phyloP scores from a whole-genome alignment of 129 eudicot genomes.

The Smallanthus sonchifolius region DNA sequence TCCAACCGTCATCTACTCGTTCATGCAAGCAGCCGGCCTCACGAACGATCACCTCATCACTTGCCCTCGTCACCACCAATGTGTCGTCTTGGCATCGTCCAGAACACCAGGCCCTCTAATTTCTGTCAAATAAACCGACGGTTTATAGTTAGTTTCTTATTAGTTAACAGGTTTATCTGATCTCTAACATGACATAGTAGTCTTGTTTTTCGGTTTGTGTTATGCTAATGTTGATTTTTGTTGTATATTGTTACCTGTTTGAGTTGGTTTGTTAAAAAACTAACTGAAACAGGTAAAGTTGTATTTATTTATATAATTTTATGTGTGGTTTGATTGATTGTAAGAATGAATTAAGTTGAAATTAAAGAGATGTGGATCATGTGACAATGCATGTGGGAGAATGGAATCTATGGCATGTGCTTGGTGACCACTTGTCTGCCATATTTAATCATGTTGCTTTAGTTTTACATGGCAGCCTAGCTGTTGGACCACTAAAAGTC shows the following conservation, averaged over 20 bases:
- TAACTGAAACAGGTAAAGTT: background rate
- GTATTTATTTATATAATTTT: too few relatives aligned
- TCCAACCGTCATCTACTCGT: conserved; percentile 80
- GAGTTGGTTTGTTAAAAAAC: background rate
- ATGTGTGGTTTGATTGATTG: background rate
- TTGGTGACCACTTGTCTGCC: too few relatives aligned
- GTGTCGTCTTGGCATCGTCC: conserved; percentile 28
- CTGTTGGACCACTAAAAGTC: too few relatives aligned
- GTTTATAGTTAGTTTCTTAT: conserved; percentile 18
- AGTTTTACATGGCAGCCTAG: too few relatives aligned
- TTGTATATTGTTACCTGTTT: background rate
- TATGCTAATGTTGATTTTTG: conserved; percentile 5
- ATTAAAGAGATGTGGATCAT: background rate
- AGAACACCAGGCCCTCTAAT: background rate
- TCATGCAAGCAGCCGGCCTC: conserved; percentile 92
- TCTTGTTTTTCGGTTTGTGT: conserved; percentile 24
- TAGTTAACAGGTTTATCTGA: conserved; percentile 25
- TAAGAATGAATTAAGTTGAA: too few relatives aligned
- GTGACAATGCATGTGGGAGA: too few relatives aligned
- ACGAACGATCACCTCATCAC: conserved; percentile 77
- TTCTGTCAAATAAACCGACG: conserved; percentile 1
- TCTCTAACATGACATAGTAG: conserved; percentile 39
- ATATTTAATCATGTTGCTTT: too few relatives aligned
- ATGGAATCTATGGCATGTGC: background rate
- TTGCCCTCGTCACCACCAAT: conserved; percentile 64